Percentiles rank a stretch among this genome's conserved stretches.
These are phyloP conservation scores for Camptophora hylomeconis DNA, from an alignment of 2,329 filamentous ascomycete species.

Conservation along the genomic window DNA sequence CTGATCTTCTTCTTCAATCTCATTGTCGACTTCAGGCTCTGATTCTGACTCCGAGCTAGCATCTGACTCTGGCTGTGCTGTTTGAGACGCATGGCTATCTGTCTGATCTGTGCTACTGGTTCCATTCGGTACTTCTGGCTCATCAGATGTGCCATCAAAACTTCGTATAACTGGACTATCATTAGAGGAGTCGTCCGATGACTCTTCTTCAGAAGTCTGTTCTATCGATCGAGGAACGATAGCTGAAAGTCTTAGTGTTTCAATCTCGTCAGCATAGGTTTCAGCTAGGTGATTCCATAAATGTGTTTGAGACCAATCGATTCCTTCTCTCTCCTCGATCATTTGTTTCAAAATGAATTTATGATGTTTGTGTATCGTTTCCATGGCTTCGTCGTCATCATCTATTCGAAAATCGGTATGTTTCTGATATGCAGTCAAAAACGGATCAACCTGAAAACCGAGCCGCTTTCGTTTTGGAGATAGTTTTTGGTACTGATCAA, in stretches of 20 bases:
- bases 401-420: conserved; percentile 21
- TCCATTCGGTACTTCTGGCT: too few relatives aligned
- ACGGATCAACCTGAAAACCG: conserved; percentile 16
- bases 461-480: conserved; percentile 12
- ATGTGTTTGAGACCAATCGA: conserved; percentile 32
- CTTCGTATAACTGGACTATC: too few relatives aligned
- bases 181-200: too few relatives aligned
- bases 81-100: too few relatives aligned
- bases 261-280: conserved; percentile 22
- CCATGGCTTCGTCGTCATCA: conserved; percentile 32
- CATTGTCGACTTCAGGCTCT: conserved; percentile 6
- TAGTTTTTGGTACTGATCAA: conserved; percentile 39
- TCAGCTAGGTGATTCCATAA: conserved; percentile 31
- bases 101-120: too few relatives aligned
- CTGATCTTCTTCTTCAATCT: conserved; percentile 7
- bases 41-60: conserved; percentile 21
- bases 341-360: conserved; percentile 34
- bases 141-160: too few relatives aligned
- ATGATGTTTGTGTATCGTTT: conserved; percentile 32
- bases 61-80: conserved; percentile 16
- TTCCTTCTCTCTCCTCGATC: conserved; percentile 31
- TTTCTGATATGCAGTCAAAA: conserved; percentile 17
- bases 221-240: conserved; percentile 5
- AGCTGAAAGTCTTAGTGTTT: too few relatives aligned
- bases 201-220: conserved; percentile 26